Percentiles rank a stretch among this genome's conserved stretches.
phyloP scores from a whole-genome alignment of 768 basidiomycete species.

The Hydnum rufescens region DNA sequence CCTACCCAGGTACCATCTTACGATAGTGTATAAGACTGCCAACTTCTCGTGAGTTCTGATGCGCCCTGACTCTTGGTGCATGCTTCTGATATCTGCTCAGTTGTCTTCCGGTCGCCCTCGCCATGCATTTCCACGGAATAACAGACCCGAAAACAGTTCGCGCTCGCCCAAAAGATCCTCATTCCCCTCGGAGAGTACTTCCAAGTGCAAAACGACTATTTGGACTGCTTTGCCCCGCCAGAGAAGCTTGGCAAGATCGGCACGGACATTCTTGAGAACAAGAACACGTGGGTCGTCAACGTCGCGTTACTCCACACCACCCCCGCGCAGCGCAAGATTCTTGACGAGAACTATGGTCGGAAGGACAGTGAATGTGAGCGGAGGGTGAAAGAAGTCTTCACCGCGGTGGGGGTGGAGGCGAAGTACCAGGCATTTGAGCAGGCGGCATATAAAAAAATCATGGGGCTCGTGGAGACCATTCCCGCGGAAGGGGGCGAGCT shows the following conservation, averaged over 20 bases:
- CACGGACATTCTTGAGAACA: constrained; percentile 96
- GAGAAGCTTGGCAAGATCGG: constrained; percentile 93
- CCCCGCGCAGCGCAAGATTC: constrained; percentile 24
- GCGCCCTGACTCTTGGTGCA: neutral
- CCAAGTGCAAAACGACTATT: constrained; percentile 94
- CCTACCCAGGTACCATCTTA: constrained; percentile 52
- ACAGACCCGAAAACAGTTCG: constrained; percentile 43
- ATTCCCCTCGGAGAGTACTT: constrained; percentile 93
- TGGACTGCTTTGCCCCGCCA: constrained; percentile 78
- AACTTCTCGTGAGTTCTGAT: constrained; percentile 41
- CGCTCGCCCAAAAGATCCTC: constrained; percentile 58
- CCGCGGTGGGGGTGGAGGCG: constrained; percentile 43
- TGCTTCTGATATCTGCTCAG: neutral
- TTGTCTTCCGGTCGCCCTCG: constrained; percentile 93
- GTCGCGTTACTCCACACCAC: constrained; percentile 38
- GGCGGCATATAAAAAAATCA: constrained; percentile 43
- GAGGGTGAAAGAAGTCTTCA: constrained; percentile 49
- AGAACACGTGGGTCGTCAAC: constrained; percentile 94
- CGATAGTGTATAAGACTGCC: constrained; percentile 94
- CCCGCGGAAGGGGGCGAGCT: constrained; percentile 26
- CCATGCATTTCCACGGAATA: constrained; percentile 56
- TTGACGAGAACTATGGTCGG: constrained; percentile 40
- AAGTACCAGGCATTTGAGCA: constrained; percentile 68
- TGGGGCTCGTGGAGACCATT: constrained; percentile 46
- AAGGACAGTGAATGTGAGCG: constrained; percentile 38